A percentile compares a stretch with the other conserved stretches of the same genome.
phyloP scores from a whole-genome alignment of 148 eudicot species.

The Camellia japonica region DNA sequence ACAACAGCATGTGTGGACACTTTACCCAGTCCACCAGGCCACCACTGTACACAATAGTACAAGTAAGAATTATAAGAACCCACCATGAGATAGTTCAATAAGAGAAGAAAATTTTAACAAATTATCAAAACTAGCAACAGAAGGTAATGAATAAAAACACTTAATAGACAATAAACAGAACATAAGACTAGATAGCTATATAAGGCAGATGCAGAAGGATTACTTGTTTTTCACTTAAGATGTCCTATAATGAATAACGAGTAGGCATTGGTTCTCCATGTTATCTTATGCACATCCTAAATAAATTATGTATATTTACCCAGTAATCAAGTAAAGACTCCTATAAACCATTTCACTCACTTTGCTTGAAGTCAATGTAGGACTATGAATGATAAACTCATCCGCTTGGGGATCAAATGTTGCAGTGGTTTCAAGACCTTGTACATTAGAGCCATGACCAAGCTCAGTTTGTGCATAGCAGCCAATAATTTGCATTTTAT shows the following conservation, averaged over 20 bases:
- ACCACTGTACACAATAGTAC: constrained; percentile 60
- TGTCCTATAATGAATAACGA: background rate
- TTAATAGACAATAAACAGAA: background rate
- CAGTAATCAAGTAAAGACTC: constrained; percentile 2
- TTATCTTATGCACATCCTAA: background rate
- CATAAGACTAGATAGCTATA: background rate
- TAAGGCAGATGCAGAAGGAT: background rate
- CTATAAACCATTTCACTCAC: constrained; percentile 36
- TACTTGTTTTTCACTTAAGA: background rate
- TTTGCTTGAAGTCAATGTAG: constrained; percentile 93
- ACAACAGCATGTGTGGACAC: constrained; percentile 84
- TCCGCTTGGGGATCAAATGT: constrained; percentile 88
- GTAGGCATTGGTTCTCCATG: background rate
- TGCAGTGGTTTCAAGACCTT: constrained; percentile 99
- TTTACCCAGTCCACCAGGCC: constrained; percentile 99
- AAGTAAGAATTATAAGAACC: constrained; percentile 4
- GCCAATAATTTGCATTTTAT: constrained; percentile 92
- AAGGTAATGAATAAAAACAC: background rate
- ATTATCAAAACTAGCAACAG: background rate
- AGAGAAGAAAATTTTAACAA: background rate
- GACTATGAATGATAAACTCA: constrained; percentile 88
- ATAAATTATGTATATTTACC: background rate
- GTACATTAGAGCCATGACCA: constrained; percentile 99
- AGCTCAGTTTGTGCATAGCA: constrained; percentile 99
- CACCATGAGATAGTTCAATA: background rate